phyloP scores from a whole-genome alignment of 345 rosid species.

The Laguncularia racemosa region DNA sequence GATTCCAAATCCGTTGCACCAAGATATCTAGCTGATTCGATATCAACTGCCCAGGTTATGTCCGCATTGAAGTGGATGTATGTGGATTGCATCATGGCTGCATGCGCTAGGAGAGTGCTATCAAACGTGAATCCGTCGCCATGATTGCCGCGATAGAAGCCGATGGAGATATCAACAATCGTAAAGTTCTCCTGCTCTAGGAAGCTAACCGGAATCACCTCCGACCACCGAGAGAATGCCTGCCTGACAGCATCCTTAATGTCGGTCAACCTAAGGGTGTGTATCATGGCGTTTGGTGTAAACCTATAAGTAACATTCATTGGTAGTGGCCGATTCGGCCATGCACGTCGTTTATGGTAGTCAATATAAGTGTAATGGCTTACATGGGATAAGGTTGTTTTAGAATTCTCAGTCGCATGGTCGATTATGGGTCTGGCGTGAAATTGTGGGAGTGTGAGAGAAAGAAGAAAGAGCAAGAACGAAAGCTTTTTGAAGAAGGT shows the following conservation, averaged over 20 bases:
- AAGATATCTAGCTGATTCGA: not conserved
- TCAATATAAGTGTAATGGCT: no score
- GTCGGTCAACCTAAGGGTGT: not conserved
- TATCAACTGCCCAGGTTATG: not conserved
- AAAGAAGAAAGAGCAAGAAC: no score
- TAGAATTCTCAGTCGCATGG: no score
- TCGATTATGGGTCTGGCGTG: no score
- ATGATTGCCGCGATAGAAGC: slow-evolving; percentile 7
- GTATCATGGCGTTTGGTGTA: not conserved
- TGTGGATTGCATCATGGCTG: not conserved
- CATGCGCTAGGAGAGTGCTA: not conserved
- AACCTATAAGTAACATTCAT: not conserved
- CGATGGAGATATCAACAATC: not conserved
- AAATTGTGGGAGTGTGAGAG: no score
- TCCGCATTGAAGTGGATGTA: slow-evolving; percentile 2
- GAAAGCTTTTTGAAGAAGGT: no score
- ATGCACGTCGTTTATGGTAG: no score
- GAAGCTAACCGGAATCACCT: slow-evolving; percentile 3
- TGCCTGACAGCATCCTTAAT: not conserved
- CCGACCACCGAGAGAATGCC: slow-evolving; percentile 2
- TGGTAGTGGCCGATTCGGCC: not conserved
- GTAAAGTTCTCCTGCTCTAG: not conserved
- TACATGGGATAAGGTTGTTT: no score
- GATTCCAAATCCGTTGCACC: slow-evolving; percentile 1
- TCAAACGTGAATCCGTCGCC: not conserved